Evolutionary conservation across 768 basidiomycete species (phyloP).

Genomic region (Cystobasidium tubakii): DNA sequence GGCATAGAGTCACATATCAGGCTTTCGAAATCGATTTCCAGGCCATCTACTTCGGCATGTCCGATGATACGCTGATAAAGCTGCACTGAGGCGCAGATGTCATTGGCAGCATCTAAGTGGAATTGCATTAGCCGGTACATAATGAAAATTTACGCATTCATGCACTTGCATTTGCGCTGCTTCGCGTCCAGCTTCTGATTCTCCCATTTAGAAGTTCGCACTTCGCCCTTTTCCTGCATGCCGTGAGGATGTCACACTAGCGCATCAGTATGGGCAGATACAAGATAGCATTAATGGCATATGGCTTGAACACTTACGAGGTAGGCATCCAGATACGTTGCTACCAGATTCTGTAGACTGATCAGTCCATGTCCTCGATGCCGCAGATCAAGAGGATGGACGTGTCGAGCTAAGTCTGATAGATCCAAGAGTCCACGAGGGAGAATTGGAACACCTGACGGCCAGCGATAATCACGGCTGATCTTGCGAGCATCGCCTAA

Average conservation of each 20-base stretch:
- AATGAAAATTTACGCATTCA: not conserved
- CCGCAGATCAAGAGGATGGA: not conserved
- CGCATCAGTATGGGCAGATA: too few species aligned
- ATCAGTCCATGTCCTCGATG: not conserved
- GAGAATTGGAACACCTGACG: not conserved
- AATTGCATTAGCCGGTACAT: not conserved
- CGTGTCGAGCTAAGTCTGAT: slow-evolving; percentile 5
- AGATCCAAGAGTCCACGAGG: slow-evolving; percentile 7
- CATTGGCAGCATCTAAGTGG: slow-evolving; percentile 19
- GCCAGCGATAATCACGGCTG: not conserved
- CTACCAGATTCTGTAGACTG: slow-evolving; percentile 14
- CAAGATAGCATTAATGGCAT: too few species aligned
- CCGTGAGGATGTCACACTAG: not conserved
- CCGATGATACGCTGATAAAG: slow-evolving; percentile 13
- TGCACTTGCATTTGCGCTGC: not conserved
- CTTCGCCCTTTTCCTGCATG: slow-evolving; percentile 22
- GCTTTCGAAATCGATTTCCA: not conserved
- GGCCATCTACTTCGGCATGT: slow-evolving; percentile 3
- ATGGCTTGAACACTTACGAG: slow-evolving; percentile 13
- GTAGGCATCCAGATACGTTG: not conserved
- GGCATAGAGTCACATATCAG: not conserved
- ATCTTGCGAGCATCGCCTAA: slow-evolving; percentile 17
- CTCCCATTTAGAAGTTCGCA: slow-evolving; percentile 22
- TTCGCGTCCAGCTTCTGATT: not conserved
- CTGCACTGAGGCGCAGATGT: slow-evolving; percentile 14